Evolutionary conservation across 495 filamentous ascomycete genomes (phyloP).

Genomic region (Chaetomium tenue): DNA sequence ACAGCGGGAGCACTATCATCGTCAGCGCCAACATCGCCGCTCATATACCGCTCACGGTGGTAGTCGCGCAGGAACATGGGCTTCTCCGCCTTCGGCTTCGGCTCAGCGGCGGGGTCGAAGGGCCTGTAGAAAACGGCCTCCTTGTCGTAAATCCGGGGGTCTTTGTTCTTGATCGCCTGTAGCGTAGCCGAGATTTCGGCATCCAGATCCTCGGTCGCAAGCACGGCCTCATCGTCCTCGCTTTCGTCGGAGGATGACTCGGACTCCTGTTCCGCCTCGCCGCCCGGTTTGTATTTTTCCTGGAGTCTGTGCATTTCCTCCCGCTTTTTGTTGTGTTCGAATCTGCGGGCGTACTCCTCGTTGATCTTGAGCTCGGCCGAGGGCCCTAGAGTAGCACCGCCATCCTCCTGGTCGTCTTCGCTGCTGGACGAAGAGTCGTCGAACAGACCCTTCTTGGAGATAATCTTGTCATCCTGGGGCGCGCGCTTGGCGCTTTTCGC

Average conservation of each 20-base stretch:
- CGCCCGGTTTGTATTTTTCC: slow-evolving; percentile 74
- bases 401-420: slow-evolving; percentile 56
- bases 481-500: slow-evolving; percentile 23
- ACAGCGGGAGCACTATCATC: slow-evolving; percentile 56
- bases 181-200: slow-evolving; percentile 82
- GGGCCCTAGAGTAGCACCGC: slow-evolving; percentile 54
- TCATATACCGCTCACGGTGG: slow-evolving; percentile 79
- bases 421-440: slow-evolving; percentile 43
- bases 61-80: slow-evolving; percentile 87
- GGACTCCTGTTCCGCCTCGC: slow-evolving; percentile 49
- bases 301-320: slow-evolving; percentile 87
- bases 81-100: slow-evolving; percentile 65
- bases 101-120: slow-evolving; percentile 53
- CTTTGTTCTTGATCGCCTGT: slow-evolving; percentile 80
- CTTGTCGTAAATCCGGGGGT: slow-evolving; percentile 85
- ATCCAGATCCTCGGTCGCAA: slow-evolving; percentile 79
- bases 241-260: slow-evolving; percentile 67
- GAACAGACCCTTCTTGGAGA: slow-evolving; percentile 33
- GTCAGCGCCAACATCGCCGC: slow-evolving; percentile 56
- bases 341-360: slow-evolving; percentile 80
- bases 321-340: slow-evolving; percentile 95
- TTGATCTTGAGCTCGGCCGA: slow-evolving; percentile 73
- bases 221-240: slow-evolving; percentile 85
- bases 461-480: slow-evolving; percentile 10
- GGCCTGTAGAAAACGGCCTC: slow-evolving; percentile 71